Evolutionary conservation across 129 eudicot genomes (phyloP), one percentile per base, ranked within the genome.

Genomic region (Smallanthus sonchifolius): DNA sequence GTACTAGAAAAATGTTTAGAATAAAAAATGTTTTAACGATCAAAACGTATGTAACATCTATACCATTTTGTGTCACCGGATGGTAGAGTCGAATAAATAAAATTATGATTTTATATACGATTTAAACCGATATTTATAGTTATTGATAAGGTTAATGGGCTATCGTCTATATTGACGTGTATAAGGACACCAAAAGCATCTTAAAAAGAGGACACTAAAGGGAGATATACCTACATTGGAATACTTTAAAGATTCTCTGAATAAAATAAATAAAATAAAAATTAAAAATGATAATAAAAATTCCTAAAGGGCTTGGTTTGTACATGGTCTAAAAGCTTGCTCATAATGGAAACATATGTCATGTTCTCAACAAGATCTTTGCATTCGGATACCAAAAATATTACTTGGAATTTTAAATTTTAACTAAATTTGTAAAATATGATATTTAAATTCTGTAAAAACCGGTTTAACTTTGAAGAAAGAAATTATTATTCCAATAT

Each of bases 211-310:
- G 40, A 77, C 67, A 42, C 17, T 56, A 68, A 77, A 77, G 75
- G 39, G 51, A 77, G 47, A 68, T 42, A 76, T 52, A 66, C 67
- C 39, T 75, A 43, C 54, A 67, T 56, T 67, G 56, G 66, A 34
- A 68, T 43, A 39, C 81, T 68, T 77, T 68, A 77, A 67, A 77
- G 81, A 77, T 77, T 77, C 81, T 67, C 69, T 43, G 40, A 39
- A n/a, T 32, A 67, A 56, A 68, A 16, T 38, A 4, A 38, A 38
- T 38, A 4, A 38, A 38, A 38, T 4, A 1, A 34, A 51, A 65
- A 40, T 24, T 6, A 75, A 63, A 13, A 34, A 36, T 64, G 19
- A 0, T 38, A 38, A 43, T 7, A 43, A 8, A 43, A 43, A 17
- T 57, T 38, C 7, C 61, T 5, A 19, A 28, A 67, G 63, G 73